Percentiles rank a stretch among this genome's conserved stretches.
Conservation (phyloP, 495 filamentous ascomycete genomes). For the Polyplosphaeria fusca region DNA sequence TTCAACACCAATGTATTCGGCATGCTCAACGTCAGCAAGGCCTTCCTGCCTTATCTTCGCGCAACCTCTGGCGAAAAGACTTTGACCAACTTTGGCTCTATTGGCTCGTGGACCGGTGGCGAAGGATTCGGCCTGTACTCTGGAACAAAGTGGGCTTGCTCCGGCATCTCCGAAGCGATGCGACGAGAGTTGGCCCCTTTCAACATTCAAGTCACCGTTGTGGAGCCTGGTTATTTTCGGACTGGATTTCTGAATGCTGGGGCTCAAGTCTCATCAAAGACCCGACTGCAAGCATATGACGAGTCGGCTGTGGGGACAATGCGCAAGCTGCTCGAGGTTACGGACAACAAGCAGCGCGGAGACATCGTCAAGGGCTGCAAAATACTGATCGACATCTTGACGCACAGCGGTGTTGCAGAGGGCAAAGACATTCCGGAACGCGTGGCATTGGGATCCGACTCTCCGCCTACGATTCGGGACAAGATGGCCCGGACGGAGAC, state of each 20-base stretch:
- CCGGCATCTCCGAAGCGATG: conserved; percentile 47
- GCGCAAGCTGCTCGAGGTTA: conserved; percentile 3
- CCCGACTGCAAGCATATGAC: conserved; percentile 30
- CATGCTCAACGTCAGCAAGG: conserved; percentile 47
- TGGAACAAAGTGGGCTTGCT: conserved; percentile 49
- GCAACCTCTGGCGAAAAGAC: conserved; percentile 40
- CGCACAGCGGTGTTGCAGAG: conserved; percentile 41
- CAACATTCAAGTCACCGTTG: conserved; percentile 45
- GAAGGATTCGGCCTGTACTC: conserved; percentile 49
- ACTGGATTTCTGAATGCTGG: conserved; percentile 42
- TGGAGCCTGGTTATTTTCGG: conserved; percentile 54
- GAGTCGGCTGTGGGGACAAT: conserved; percentile 10
- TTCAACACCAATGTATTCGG: conserved; percentile 54
- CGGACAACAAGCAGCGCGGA: conserved; percentile 44
- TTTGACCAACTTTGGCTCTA: conserved; percentile 51
- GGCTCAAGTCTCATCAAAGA: conserved; percentile 11
- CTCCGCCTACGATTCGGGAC: conserved; percentile 37
- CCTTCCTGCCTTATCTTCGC: conserved; percentile 51
- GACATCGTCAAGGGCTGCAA: conserved; percentile 50
- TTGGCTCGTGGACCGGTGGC: conserved; percentile 43
- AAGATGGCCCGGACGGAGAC: conserved; percentile 40
- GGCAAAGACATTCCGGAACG: conserved; percentile 45
- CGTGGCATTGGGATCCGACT: conserved; percentile 50
- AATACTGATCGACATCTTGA: conserved; percentile 50
- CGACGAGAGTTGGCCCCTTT: conserved; percentile 49